These are phyloP conservation scores for Kingdonia uniflora DNA, from an alignment of 164 flowering plant genomes.

Conservation along the genomic window DNA sequence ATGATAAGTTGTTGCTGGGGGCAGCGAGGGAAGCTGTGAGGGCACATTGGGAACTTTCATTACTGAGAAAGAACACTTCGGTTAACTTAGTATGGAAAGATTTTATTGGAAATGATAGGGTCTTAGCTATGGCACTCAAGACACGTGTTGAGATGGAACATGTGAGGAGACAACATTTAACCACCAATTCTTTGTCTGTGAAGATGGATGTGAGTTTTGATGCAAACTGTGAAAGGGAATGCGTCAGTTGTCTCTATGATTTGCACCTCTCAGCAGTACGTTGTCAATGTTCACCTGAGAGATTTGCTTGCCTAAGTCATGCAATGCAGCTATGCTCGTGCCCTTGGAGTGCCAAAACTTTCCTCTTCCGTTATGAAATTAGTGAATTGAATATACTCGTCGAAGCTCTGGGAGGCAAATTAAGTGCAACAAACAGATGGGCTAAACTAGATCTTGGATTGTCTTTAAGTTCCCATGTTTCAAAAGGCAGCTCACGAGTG, in stretches of 20 bases:
- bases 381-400: constrained; percentile 44
- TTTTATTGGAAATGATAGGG: constrained; percentile 54
- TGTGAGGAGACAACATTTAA: constrained; percentile 41
- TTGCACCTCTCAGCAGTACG: constrained; percentile 58
- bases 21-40: constrained; percentile 44
- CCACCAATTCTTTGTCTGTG: constrained; percentile 23
- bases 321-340: constrained; percentile 65
- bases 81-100: constrained; percentile 49
- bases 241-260: constrained; percentile 49
- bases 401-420: constrained; percentile 68
- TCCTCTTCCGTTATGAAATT: constrained; percentile 53
- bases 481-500: constrained; percentile 24
- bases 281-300: constrained; percentile 58
- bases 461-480: constrained; percentile 29
- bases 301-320: constrained; percentile 57
- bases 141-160: constrained; percentile 39
- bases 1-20: constrained; percentile 58
- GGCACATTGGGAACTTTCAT: constrained; percentile 47
- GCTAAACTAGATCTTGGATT: constrained; percentile 57
- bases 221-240: constrained; percentile 42
- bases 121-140: constrained; percentile 50
- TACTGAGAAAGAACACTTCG: constrained; percentile 26
- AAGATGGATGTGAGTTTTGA: constrained; percentile 50
- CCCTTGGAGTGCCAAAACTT: constrained; percentile 37
- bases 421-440: constrained; percentile 71